Base-by-base conservation (phyloP, 805 yeast genomes). In the Candida anglica region DNA sequence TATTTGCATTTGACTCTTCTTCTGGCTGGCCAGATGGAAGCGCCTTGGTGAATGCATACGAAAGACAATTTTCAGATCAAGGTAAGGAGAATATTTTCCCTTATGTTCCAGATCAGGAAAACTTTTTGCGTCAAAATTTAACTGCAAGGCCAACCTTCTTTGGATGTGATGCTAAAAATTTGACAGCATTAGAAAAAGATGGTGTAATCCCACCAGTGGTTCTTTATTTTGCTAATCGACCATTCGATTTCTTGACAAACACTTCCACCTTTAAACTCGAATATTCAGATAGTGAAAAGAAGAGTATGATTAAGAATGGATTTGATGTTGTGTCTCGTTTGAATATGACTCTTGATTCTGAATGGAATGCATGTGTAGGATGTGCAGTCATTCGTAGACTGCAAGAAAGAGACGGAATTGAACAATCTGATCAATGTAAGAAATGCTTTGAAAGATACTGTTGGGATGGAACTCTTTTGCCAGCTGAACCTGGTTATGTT, bases 351-450 rank as follows among this genome's bases (percentile, higher is more conserved):
- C 52, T 78, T 18, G 93, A 84, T 43, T 52, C 62, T 5, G 77
- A 81, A 22, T 86, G 86, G 81, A 65, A 74, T 27, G 74, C 78
- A 3, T 86, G 95, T 64, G 73, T 86, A 31, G 86, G 86, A 3
- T 86, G 95, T 67, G 95, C 94, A 5, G 70, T 86, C 29, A 69
- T 86, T 38, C 79, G 85, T 60, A 75, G 95, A 53, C 75, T 80
- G 27, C 80, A 81, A 50, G 93, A 86, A 58, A 70, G 89, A 52
- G 58, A 71, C 23, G 78, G 79, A 15, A 56, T 67, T 24, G 68
- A 73, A 10, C 81, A 81, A 37, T 64, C 77, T 6, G 78, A 69
- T 2, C 86, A 83, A 50, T 87, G 96, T 63, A 62, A 75, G 44
- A 46, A 62, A 32, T 87, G 96, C 54, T 85, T 87, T 56, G 57